Percentiles rank a stretch among this genome's conserved stretches.
Evolutionary conservation across 1,284 basidiomycete species (phyloP).

Genomic region (Phellinidium pouzarii): DNA sequence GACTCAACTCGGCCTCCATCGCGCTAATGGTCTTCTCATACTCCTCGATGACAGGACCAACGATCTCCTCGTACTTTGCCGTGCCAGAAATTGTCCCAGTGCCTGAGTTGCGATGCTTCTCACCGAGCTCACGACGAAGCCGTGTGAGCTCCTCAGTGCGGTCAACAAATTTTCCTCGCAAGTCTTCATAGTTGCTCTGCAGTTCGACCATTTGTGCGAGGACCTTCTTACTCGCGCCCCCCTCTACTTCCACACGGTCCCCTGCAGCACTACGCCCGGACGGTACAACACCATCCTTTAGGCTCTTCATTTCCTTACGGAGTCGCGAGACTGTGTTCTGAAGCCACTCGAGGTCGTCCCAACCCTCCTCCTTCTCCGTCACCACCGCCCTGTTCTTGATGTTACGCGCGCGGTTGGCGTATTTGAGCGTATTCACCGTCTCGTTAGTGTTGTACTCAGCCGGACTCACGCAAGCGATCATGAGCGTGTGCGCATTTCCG

Average conservation of each 20-base stretch:
- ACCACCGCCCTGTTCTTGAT: conserved; percentile 94
- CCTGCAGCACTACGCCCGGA: conserved; percentile 21
- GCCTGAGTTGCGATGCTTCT: conserved; percentile 50
- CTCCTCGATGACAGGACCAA: conserved; percentile 96
- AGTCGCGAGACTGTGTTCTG: conserved; percentile 81
- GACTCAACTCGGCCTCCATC: conserved; percentile 89
- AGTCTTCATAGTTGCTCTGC: conserved; percentile 76
- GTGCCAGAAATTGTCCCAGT: conserved; percentile 62
- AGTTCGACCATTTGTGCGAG: conserved; percentile 71
- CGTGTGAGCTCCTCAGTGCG: conserved; percentile 83
- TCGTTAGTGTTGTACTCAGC: conserved; percentile 94
- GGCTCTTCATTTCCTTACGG: conserved; percentile 75
- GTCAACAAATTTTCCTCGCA: conserved; percentile 79
- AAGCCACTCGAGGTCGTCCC: conserved; percentile 97
- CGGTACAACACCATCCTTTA: conserved; percentile 59
- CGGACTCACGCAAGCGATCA: conserved; percentile 97
- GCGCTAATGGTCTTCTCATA: conserved; percentile 97
- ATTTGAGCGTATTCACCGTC: conserved; percentile 96
- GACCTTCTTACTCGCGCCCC: conserved; percentile 64
- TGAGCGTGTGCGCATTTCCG: conserved; percentile 95
- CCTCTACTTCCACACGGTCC: conserved; percentile 36
- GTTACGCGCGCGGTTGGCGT: conserved; percentile 94
- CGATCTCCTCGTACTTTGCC: conserved; percentile 89
- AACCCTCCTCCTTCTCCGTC: conserved; percentile 94
- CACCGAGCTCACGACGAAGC: conserved; percentile 68